Percentiles rank a stretch among this genome's conserved stretches.
phyloP scores from a whole-genome alignment of 1,139 yeast species.

The Yamadazyma sp. region DNA sequence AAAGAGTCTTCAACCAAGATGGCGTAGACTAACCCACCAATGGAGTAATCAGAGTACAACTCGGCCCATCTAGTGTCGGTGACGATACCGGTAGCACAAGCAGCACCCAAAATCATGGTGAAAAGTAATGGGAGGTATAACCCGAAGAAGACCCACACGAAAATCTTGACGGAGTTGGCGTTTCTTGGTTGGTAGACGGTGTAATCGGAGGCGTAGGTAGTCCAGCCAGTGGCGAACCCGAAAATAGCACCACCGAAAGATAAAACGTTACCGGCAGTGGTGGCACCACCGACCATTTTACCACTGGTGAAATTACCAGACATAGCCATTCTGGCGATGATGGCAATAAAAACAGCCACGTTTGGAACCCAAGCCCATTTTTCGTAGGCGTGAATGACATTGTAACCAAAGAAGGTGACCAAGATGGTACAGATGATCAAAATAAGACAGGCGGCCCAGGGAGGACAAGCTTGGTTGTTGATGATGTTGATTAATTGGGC shows the following conservation, averaged over 20 bases:
- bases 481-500: constrained; percentile 83
- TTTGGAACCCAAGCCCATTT: constrained; percentile 90
- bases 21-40: constrained; percentile 83
- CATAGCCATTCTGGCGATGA: constrained; percentile 74
- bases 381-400: constrained; percentile 77
- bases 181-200: constrained; percentile 78
- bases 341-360: constrained; percentile 65
- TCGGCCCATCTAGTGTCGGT: constrained; percentile 49
- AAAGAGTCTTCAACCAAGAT: constrained; percentile 76
- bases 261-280: constrained; percentile 73
- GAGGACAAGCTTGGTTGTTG: constrained; percentile 69
- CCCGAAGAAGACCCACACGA: constrained; percentile 63
- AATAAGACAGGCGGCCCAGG: constrained; percentile 88
- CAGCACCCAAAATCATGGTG: constrained; percentile 83
- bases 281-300: constrained; percentile 49
- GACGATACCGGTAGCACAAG: constrained; percentile 68
- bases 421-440: constrained; percentile 67
- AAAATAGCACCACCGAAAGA: constrained; percentile 83
- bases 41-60: constrained; percentile 51
- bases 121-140: constrained; percentile 67
- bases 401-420: constrained; percentile 86
- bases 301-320: constrained; percentile 47
- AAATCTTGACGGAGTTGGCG: constrained; percentile 58
- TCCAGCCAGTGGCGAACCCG: constrained; percentile 96
- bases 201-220: constrained; percentile 89